A percentile compares a stretch with the other conserved stretches of the same genome.
These are phyloP conservation scores for Pelargonium citronellum DNA, from an alignment of 441 rosid genomes.

Conservation along the genomic window DNA sequence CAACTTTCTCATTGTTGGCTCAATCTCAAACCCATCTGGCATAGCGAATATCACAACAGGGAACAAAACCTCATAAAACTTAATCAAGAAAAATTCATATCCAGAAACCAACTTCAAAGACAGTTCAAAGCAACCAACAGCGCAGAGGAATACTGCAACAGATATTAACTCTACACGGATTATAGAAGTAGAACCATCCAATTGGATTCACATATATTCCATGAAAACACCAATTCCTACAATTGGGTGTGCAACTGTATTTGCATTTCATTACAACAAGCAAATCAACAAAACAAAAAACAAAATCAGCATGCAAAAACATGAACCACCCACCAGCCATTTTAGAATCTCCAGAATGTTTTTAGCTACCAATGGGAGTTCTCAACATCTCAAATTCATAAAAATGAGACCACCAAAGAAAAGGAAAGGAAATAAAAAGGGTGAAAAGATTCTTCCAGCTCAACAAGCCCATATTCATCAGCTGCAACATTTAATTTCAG, in stretches of 20 bases:
- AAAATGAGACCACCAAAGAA: background rate
- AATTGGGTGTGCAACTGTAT: background rate
- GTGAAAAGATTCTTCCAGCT: constrained; percentile 31
- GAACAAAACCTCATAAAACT: background rate
- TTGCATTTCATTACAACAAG: background rate
- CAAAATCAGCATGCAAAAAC: background rate
- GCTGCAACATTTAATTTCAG: background rate
- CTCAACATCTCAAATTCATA: background rate
- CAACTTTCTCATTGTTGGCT: background rate
- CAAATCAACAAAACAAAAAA: background rate
- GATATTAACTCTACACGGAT: background rate
- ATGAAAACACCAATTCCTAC: background rate
- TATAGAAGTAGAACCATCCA: too few species aligned
- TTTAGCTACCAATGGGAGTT: background rate
- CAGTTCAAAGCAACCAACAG: background rate
- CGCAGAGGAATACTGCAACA: background rate
- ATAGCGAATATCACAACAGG: background rate
- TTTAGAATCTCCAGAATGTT: background rate
- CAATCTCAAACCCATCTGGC: background rate
- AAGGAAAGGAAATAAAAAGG: background rate
- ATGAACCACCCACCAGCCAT: background rate
- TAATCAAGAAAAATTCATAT: background rate
- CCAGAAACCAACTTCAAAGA: background rate
- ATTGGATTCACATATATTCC: too few species aligned
- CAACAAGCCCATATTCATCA: constrained; percentile 23